Evolutionary conservation across 2,329 filamentous ascomycete species (phyloP), one percentile per base, ranked within the genome.

Genomic region (Pezicula rhizophila): DNA sequence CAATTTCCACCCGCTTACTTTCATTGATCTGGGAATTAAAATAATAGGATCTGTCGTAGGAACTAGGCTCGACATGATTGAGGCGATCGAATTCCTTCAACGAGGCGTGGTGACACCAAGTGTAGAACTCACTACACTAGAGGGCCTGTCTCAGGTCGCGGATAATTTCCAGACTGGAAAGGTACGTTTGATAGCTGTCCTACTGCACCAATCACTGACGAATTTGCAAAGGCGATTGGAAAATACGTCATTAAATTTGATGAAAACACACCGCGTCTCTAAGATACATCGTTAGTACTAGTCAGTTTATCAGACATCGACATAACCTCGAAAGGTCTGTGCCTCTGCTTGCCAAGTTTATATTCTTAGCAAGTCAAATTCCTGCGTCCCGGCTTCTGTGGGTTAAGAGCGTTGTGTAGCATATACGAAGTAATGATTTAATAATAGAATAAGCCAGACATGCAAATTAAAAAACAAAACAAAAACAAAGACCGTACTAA

Each of bases 51-150:
- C 66, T 0, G 41, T 62, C 7, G 67, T 70, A 0, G 70, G 69
- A 0, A 69, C 66, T 4, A 53, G 66, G 11, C 54, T 54, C 2
- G 70, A 73, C 45, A 68, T 69, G 0, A 47, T 67, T 0, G 70
- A 72, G 48, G 70, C 70, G 1, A 56, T 72, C 1, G 67, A 68
- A 8, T 72, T 72, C 52, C 60, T 66, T 5, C 52, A 57, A 48
- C 57, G 63, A 18, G 58, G 64, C 0, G 37, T 60, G 10, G 68
- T 72, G 2, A 56, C 52, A 42, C 65, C 66, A 5, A 57, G 55
- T n/a, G 58, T 64, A 1, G 53, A 58, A 14, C 45, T 51, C 18
- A 60, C 53, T 6, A 55, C 51, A 41, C 49, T 67, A 3, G 55
- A 53, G 17, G 53, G 60, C 8, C 47, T 66, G 10, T 39, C 46